Percentiles rank a stretch among this genome's conserved stretches.
phyloP scores from a whole-genome alignment of 768 basidiomycete species.

The Artomyces pyxidatus region DNA sequence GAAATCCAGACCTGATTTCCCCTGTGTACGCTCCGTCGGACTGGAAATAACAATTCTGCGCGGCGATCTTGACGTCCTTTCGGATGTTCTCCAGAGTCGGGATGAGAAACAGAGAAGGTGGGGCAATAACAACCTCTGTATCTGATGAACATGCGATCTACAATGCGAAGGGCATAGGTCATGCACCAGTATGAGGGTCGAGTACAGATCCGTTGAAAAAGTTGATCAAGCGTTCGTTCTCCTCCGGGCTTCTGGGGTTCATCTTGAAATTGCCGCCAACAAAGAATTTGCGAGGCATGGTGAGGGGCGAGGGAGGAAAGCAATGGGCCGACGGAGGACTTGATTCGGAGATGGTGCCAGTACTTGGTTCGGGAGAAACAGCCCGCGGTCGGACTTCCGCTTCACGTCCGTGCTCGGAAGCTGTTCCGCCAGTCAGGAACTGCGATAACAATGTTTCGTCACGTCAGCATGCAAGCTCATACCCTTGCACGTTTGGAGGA shows the following conservation, averaged over 20 bases:
- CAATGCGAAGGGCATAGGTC: conserved; percentile 17
- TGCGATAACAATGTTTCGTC: too few species aligned
- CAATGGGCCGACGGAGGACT: too few species aligned
- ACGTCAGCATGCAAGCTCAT: too few species aligned
- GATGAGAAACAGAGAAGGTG: conserved; percentile 84
- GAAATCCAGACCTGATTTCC: conserved; percentile 72
- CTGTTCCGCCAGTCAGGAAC: too few species aligned
- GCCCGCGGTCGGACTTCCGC: too few species aligned
- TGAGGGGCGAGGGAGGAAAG: too few species aligned
- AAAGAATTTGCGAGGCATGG: conserved; percentile 81
- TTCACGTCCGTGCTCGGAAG: too few species aligned
- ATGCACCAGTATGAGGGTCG: conserved; percentile 75
- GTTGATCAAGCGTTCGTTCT: conserved; percentile 58
- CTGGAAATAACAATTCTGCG: conserved; percentile 89
- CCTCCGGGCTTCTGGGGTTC: conserved; percentile 67
- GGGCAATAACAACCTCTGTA: conserved; percentile 89
- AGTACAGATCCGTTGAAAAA: conserved; percentile 73
- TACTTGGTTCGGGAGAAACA: too few species aligned
- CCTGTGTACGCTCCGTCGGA: conserved; percentile 89
- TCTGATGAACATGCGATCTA: conserved; percentile 11
- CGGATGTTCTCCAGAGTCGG: conserved; percentile 53
- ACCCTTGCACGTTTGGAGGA: too few species aligned
- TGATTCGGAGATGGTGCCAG: too few species aligned
- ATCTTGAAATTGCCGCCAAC: conserved; percentile 99
- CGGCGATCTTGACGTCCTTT: conserved; percentile 70